These are phyloP conservation scores for Cornus controversa DNA, from an alignment of 148 eudicot species.

Conservation along the genomic window DNA sequence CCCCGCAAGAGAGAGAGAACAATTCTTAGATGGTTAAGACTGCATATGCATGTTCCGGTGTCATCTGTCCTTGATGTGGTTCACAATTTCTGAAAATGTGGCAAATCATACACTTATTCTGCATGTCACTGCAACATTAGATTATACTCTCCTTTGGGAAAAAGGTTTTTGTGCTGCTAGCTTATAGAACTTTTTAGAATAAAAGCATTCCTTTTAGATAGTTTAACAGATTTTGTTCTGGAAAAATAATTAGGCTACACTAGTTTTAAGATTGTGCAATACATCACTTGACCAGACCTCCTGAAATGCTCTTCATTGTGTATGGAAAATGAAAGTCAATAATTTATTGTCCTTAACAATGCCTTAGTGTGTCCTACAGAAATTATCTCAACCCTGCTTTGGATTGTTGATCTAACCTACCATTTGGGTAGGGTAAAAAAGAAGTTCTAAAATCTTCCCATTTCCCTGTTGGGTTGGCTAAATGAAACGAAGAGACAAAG, in stretches of 20 bases:
- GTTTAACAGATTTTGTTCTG: not conserved
- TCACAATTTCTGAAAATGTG: not conserved
- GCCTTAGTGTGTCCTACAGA: too few species aligned
- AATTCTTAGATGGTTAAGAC: not conserved
- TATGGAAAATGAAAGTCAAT: too few species aligned
- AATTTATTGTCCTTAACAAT: too few species aligned
- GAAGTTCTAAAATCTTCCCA: not conserved
- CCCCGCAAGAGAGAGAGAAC: too few species aligned
- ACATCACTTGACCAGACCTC: not conserved
- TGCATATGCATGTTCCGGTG: not conserved
- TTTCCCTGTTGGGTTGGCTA: not conserved
- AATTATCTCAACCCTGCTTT: not conserved
- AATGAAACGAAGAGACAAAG: not conserved
- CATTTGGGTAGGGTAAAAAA: not conserved
- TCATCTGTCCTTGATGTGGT: not conserved
- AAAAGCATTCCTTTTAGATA: not conserved
- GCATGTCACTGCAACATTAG: not conserved
- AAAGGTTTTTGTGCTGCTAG: not conserved
- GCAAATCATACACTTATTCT: not conserved
- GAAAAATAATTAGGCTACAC: not conserved
- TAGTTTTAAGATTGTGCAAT: not conserved
- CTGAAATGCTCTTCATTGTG: not conserved
- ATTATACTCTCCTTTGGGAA: not conserved
- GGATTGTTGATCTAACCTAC: not conserved
- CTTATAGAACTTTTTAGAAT: too few species aligned